Evolutionary conservation across 768 basidiomycete genomes (phyloP).

Genomic region (Mycena maculata): DNA sequence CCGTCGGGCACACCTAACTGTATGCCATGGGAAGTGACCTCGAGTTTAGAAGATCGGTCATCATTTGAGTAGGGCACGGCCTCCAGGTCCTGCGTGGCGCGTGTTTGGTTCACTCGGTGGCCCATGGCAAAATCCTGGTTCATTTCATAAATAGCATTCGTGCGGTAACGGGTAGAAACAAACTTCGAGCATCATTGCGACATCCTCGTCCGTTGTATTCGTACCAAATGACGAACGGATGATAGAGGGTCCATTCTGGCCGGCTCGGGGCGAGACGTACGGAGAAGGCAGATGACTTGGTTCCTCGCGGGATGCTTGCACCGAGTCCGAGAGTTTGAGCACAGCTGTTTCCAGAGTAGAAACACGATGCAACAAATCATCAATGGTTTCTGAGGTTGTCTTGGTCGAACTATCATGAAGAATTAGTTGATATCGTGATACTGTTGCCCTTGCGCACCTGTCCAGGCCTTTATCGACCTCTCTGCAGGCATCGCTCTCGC

Average conservation of each 20-base stretch:
- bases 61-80: not conserved
- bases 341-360: conserved; percentile 39
- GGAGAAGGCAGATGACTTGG: conserved; percentile 24
- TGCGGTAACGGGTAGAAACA: conserved; percentile 5
- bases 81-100: conserved; percentile 35
- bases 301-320: not conserved
- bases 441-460: conserved; percentile 21
- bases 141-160: not conserved
- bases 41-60: not conserved
- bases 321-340: conserved; percentile 34
- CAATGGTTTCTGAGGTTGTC: conserved; percentile 35
- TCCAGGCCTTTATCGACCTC: conserved; percentile 40
- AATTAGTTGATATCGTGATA: not conserved
- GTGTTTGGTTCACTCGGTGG: conserved; percentile 33
- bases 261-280: conserved; percentile 3
- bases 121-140: conserved; percentile 24
- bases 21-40: conserved; percentile 12
- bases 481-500: conserved; percentile 40
- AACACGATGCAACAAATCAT: conserved; percentile 41
- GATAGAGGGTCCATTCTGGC: conserved; percentile 12
- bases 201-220: conserved; percentile 40
- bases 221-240: conserved; percentile 36
- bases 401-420: conserved; percentile 3
- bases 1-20: conserved; percentile 27
- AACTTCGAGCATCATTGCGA: conserved; percentile 44